Evolutionary conservation across 768 basidiomycete species (phyloP).

Genomic region (Mycena alexandri): DNA sequence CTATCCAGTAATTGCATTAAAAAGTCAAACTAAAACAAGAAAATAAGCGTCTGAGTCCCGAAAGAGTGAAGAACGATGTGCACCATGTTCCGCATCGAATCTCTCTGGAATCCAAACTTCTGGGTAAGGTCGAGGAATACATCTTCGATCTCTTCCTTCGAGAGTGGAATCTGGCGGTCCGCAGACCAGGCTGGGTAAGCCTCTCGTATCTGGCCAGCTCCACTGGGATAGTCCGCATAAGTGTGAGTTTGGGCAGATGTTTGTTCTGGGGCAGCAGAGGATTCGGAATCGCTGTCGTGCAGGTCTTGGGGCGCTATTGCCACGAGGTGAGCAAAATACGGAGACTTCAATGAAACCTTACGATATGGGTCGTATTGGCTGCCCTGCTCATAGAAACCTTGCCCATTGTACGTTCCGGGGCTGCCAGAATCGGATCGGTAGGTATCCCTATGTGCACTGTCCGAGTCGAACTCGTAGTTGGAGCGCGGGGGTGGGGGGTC

Average conservation of each 20-base stretch:
- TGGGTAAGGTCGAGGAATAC: conserved; percentile 97
- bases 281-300: conserved; percentile 89
- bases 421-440: conserved; percentile 35
- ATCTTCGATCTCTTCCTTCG: conserved; percentile 99
- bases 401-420: conserved; percentile 33
- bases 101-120: conserved; percentile 98
- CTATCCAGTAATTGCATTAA: conserved; percentile 98
- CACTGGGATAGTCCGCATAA: conserved; percentile 32
- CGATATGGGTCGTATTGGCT: conserved; percentile 35
- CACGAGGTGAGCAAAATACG: conserved; percentile 14
- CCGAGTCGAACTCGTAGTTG: conserved; percentile 30
- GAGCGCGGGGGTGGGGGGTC: conserved; percentile 34
- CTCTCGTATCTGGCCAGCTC: conserved; percentile 66
- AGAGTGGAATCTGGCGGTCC: conserved; percentile 95
- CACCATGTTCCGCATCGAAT: conserved; percentile 97
- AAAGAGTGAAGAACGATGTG: conserved; percentile 32
- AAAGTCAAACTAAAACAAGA: conserved; percentile 84
- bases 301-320: conserved; percentile 78
- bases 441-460: conserved; percentile 24
- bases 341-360: conserved; percentile 6
- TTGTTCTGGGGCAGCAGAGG: conserved; percentile 52
- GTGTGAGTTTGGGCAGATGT: conserved; percentile 25
- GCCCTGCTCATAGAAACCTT: conserved; percentile 64
- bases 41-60: conserved; percentile 10
- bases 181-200: conserved; percentile 95